phyloP scores from a whole-genome alignment of 371 early-diverging fungal species.

The Synchytrium microbalum region DNA sequence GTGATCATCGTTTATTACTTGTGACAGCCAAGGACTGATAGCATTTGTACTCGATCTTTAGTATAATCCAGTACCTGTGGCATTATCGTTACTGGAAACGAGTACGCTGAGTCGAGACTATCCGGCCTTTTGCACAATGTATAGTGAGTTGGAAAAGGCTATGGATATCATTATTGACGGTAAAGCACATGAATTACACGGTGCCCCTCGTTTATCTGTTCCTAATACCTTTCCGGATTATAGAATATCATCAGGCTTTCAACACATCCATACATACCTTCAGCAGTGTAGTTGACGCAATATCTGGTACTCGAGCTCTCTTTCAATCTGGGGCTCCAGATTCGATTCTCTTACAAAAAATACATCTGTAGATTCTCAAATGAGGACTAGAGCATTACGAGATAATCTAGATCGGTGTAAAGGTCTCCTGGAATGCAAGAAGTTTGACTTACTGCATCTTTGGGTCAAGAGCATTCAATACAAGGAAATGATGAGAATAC shows the following conservation, averaged over 20 bases:
- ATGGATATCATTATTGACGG: slow-evolving; percentile 84
- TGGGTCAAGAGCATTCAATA: slow-evolving; percentile 73
- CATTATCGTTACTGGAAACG: slow-evolving; percentile 77
- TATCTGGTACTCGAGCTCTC: slow-evolving; percentile 49
- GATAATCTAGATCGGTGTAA: slow-evolving; percentile 57
- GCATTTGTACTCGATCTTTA: no score
- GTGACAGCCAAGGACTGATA: no score
- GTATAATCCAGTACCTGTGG: slow-evolving; percentile 87
- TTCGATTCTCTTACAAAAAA: slow-evolving; percentile 39
- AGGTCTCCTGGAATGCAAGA: slow-evolving; percentile 57
- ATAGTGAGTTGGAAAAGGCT: slow-evolving; percentile 67
- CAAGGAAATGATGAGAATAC: slow-evolving; percentile 72
- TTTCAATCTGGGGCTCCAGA: slow-evolving; percentile 13
- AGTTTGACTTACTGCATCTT: slow-evolving; percentile 66
- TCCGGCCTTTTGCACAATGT: slow-evolving; percentile 58
- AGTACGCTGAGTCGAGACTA: slow-evolving; percentile 76
- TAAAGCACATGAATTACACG: slow-evolving; percentile 23
- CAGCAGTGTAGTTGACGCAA: slow-evolving; percentile 78
- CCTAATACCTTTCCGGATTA: slow-evolving; percentile 2
- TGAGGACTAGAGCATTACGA: slow-evolving; percentile 59
- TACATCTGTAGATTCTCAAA: slow-evolving; percentile 34
- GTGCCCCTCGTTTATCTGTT: not conserved
- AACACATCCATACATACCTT: slow-evolving; percentile 87
- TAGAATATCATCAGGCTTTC: slow-evolving; percentile 87
- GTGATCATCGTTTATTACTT: no score